A percentile compares a stretch with the other conserved stretches of the same genome.
phyloP scores from a whole-genome alignment of 805 yeast species.

The Myxozyma melibiosi region DNA sequence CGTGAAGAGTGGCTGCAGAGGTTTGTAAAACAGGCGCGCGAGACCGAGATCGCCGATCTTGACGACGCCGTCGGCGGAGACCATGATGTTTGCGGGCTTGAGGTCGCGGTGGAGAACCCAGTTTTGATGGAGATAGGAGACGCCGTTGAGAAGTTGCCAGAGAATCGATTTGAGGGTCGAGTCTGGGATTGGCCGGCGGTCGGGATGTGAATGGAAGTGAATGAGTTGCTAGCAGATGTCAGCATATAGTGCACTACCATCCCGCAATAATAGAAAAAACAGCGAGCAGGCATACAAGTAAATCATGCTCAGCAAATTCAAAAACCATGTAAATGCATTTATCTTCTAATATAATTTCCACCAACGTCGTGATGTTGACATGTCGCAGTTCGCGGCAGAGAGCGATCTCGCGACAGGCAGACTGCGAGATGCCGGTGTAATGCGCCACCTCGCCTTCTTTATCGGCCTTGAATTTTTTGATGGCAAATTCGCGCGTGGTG shows the following conservation, averaged over 20 bases:
- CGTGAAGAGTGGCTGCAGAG: constrained; percentile 69
- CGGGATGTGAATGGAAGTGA: constrained; percentile 92
- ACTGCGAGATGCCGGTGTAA: constrained; percentile 93
- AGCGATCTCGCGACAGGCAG: constrained; percentile 96
- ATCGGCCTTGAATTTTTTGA: constrained; percentile 93
- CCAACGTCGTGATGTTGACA: constrained; percentile 74
- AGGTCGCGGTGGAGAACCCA: constrained; percentile 96
- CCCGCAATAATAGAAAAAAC: background rate
- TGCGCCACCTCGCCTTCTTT: constrained; percentile 85
- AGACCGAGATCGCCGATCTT: constrained; percentile 88
- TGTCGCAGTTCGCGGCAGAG: constrained; percentile 84
- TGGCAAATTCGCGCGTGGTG: constrained; percentile 62
- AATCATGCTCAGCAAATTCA: constrained; percentile 95
- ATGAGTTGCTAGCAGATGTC: constrained; percentile 63
- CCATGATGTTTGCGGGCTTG: constrained; percentile 98
- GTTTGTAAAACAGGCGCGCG: constrained; percentile 48
- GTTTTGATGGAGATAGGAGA: constrained; percentile 87
- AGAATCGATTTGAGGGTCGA: constrained; percentile 77
- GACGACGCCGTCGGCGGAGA: constrained; percentile 82
- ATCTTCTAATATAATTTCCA: constrained; percentile 82
- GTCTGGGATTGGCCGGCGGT: constrained; percentile 74
- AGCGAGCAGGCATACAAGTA: constrained; percentile 46
- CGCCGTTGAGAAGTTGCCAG: constrained; percentile 93
- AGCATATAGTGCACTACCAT: background rate
- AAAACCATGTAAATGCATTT: constrained; percentile 92